phyloP scores from a whole-genome alignment of 2,329 filamentous ascomycete genomes.

The Sclerotinia glacialis region DNA sequence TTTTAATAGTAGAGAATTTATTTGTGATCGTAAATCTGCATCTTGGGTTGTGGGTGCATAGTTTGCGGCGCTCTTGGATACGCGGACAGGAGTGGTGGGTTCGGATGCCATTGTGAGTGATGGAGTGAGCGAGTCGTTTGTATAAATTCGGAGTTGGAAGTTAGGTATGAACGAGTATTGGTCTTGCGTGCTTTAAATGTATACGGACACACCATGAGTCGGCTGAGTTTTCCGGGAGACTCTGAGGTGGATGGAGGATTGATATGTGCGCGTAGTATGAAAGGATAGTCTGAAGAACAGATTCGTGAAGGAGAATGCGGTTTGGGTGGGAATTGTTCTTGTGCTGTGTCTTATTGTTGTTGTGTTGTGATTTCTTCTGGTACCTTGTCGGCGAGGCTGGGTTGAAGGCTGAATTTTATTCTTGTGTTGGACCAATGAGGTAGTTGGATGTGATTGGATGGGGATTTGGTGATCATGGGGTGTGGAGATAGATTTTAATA shows the following conservation, averaged over 20 bases:
- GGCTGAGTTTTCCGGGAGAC: neutral
- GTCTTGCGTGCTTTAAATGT: neutral
- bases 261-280: neutral
- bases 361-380: neutral
- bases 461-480: neutral
- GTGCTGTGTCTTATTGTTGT: neutral
- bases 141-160: neutral
- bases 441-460: neutral
- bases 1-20: constrained; percentile 56
- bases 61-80: constrained; percentile 53
- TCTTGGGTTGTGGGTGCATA: constrained; percentile 61
- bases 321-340: neutral
- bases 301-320: neutral
- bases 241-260: neutral
- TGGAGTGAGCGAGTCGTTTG: neutral
- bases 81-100: constrained; percentile 54
- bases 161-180: neutral
- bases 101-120: constrained; percentile 31
- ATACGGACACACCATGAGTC: neutral
- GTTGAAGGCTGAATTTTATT: constrained; percentile 17
- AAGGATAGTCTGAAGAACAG: no score
- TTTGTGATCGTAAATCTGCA: constrained; percentile 59
- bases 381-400: constrained; percentile 20
- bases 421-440: constrained; percentile 19
- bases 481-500: constrained; percentile 2